Percentiles rank a stretch among this genome's conserved stretches.
These are phyloP conservation scores for Penicillium griseofulvum DNA, from an alignment of 2,329 filamentous ascomycete species.

Conservation along the genomic window DNA sequence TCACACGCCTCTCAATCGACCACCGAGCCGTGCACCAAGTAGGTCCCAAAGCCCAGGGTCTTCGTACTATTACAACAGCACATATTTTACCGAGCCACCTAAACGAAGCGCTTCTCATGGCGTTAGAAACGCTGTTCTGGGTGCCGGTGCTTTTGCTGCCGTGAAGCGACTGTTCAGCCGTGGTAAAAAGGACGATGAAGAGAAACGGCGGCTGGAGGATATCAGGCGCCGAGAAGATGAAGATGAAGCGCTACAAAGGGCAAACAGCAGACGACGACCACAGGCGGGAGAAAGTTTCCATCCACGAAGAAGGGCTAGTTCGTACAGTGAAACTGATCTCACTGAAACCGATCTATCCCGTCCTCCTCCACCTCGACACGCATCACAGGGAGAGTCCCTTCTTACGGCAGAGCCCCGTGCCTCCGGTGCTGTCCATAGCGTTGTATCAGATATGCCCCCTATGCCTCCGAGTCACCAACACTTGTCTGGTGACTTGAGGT, in stretches of 20 bases:
- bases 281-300: conserved; percentile 63
- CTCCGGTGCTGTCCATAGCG: conserved; percentile 30
- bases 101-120: conserved; percentile 48
- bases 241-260: conserved; percentile 52
- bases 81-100: conserved; percentile 44
- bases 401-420: conserved; percentile 32
- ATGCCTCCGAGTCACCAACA: conserved; percentile 42
- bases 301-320: conserved; percentile 32
- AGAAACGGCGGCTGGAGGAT: conserved; percentile 59
- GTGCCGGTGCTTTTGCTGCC: conserved; percentile 64
- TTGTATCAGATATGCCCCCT: conserved; percentile 38
- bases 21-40: conserved; percentile 33
- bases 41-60: conserved; percentile 36
- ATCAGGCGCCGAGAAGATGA: conserved; percentile 52
- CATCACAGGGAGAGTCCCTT: conserved; percentile 35
- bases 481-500: conserved; percentile 33
- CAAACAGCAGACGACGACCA: conserved; percentile 58
- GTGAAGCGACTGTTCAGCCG: conserved; percentile 60
- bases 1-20: conserved; percentile 32
- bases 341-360: conserved; percentile 36
- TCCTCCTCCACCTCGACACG: conserved; percentile 21
- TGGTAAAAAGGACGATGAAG: conserved; percentile 53
- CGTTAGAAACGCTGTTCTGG: conserved; percentile 61
- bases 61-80: conserved; percentile 41
- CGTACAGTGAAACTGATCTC: conserved; percentile 39